These are phyloP conservation scores for Citrus reticulata DNA, from an alignment of 345 rosid species.

Conservation along the genomic window DNA sequence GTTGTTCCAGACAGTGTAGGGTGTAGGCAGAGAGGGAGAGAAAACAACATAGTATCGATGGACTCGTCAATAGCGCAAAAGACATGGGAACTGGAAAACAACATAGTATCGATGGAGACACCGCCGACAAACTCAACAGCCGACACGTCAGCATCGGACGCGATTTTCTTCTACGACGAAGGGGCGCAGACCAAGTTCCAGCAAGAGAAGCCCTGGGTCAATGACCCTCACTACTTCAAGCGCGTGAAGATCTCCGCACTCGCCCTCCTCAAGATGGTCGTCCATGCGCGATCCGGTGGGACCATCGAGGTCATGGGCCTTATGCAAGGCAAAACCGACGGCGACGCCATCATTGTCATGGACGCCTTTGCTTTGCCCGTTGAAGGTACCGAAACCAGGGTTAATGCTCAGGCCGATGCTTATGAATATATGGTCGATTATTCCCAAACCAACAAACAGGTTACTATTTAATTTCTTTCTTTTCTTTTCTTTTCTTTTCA, in stretches of 20 bases:
- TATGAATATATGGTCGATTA: constrained; percentile 99
- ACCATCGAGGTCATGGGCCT: constrained; percentile 99
- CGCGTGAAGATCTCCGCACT: constrained; percentile 98
- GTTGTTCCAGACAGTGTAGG: no score
- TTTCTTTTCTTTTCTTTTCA: background rate
- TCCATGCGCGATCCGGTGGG: constrained; percentile 99
- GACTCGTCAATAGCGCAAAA: constrained; percentile 72
- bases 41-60: constrained; percentile 7
- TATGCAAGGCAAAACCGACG: constrained; percentile 98
- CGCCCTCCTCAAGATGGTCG: constrained; percentile 98
- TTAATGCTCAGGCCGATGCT: constrained; percentile 99
- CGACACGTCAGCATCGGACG: constrained; percentile 49
- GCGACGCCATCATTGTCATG: constrained; percentile 95
- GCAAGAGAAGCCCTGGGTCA: constrained; percentile 94
- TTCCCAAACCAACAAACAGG: constrained; percentile 97
- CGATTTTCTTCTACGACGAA: constrained; percentile 83
- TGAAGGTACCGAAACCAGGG: constrained; percentile 97
- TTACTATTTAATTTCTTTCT: constrained; percentile 1
- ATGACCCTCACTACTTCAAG: constrained; percentile 93
- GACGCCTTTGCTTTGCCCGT: constrained; percentile 99
- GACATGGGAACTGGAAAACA: constrained; percentile 99
- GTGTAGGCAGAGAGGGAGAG: background rate
- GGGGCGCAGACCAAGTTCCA: constrained; percentile 60
- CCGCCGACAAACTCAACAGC: constrained; percentile 21
- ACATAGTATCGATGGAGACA: constrained; percentile 55